Evolutionary conservation across 2,329 filamentous ascomycete genomes (phyloP).

Genomic region (Ophiostoma novo-ulmi): DNA sequence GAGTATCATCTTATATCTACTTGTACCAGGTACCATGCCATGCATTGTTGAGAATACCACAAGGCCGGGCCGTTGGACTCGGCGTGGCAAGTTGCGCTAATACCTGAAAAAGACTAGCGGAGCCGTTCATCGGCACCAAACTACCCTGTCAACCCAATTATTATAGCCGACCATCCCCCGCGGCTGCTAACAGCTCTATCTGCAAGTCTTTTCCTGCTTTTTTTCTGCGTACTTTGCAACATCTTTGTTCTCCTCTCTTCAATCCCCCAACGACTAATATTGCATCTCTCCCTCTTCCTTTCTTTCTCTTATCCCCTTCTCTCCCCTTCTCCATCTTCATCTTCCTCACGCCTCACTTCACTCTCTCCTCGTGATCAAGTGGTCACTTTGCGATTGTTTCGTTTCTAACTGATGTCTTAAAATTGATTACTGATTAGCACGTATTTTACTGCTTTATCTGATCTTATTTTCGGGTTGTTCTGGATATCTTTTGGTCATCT

Average conservation of each 20-base stretch:
- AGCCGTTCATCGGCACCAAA: conserved; percentile 1
- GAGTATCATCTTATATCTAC: not conserved
- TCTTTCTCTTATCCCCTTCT: not conserved
- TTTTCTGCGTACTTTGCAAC: not conserved
- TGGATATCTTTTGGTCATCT: conserved; percentile 24
- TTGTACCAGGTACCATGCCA: not conserved
- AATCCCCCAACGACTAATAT: not conserved
- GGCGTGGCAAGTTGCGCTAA: not conserved
- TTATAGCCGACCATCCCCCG: not conserved
- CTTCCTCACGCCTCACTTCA: conserved; percentile 11
- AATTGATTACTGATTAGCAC: not conserved
- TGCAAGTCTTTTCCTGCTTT: not conserved
- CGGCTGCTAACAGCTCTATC: not conserved
- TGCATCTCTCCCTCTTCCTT: not conserved
- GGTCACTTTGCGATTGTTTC: conserved; percentile 44
- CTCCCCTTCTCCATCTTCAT: not conserved
- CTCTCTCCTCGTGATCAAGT: conserved; percentile 31
- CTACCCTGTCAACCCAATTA: not conserved
- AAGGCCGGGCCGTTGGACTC: conserved; percentile 8
- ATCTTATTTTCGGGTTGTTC: not conserved
- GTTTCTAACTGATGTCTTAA: conserved; percentile 30
- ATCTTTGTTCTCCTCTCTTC: not conserved
- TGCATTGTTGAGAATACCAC: not conserved
- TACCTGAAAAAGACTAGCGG: not conserved
- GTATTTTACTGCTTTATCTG: not conserved